A percentile compares a stretch with the other conserved stretches of the same genome.
Conservation (phyloP, 176 grass and related monocot genomes). For the Carex scoparia region DNA sequence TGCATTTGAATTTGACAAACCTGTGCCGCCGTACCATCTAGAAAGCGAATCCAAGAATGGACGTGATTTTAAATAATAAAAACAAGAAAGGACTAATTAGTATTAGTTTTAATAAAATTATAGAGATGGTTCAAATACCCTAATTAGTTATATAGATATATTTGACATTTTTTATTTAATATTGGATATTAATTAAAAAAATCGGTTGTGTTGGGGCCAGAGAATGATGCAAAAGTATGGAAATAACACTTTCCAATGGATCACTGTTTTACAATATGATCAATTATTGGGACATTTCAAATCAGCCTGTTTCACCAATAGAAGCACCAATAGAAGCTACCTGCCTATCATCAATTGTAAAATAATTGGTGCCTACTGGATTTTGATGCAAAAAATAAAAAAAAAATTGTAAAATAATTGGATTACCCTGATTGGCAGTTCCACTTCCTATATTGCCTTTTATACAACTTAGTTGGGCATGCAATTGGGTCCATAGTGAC, state of each 20-base stretch:
- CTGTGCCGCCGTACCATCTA: neutral
- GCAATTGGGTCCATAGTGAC: too few relatives aligned
- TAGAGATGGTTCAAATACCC: too few relatives aligned
- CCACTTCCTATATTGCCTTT: neutral
- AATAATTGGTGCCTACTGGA: too few relatives aligned
- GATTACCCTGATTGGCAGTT: neutral
- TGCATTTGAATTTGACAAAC: slow-evolving; percentile 3
- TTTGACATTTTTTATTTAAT: too few relatives aligned
- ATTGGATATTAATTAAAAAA: too few relatives aligned
- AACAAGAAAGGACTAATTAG: neutral
- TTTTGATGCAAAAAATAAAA: too few relatives aligned
- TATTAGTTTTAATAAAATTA: too few relatives aligned
- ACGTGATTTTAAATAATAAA: neutral
- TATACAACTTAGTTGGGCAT: neutral
- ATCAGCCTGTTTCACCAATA: neutral
- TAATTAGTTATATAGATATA: too few relatives aligned
- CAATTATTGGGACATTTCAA: neutral
- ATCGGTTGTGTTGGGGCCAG: neutral
- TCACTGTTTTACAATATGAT: neutral
- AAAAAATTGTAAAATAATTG: neutral
- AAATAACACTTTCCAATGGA: neutral
- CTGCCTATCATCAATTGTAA: neutral
- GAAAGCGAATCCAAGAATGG: neutral
- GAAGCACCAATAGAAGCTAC: neutral
- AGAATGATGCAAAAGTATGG: neutral